These are phyloP conservation scores for Raphidocelis subcapitata DNA, from an alignment of 139 green algal species.

Conservation along the genomic window DNA sequence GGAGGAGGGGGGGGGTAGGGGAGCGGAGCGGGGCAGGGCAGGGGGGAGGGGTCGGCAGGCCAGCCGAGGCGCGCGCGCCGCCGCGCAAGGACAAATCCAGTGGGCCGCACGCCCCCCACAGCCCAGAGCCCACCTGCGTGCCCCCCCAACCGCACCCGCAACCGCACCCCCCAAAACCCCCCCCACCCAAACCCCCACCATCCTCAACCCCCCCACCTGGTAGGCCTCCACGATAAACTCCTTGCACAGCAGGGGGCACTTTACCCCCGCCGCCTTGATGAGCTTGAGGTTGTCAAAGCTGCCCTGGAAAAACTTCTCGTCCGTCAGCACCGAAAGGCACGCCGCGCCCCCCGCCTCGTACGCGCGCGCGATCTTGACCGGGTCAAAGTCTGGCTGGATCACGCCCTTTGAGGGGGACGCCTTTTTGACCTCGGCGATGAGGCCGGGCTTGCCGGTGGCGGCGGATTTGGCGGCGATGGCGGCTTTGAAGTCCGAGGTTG, in stretches of 20 bases:
- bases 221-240: constrained; percentile 99
- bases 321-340: constrained; percentile 96
- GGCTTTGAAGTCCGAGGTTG: constrained; percentile 89
- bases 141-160: neutral
- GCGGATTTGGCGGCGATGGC: constrained; percentile 47
- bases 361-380: constrained; percentile 74
- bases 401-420: constrained; percentile 94
- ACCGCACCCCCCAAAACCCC: constrained; percentile 4
- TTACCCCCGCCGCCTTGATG: constrained; percentile 75
- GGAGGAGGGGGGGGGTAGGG: too few species aligned
- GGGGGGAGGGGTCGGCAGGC: too few species aligned
- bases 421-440: constrained; percentile 99
- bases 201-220: constrained; percentile 58
- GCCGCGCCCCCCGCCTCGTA: constrained; percentile 96
- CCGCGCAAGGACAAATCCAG: too few species aligned
- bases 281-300: constrained; percentile 74
- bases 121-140: neutral
- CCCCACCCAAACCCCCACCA: too few species aligned
- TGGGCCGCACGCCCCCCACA: too few species aligned
- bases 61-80: too few species aligned
- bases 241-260: constrained; percentile 96
- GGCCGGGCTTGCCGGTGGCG: constrained; percentile 74
- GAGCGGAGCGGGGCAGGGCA: too few species aligned
- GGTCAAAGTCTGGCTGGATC: constrained; percentile 96
- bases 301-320: constrained; percentile 96